Evolutionary conservation across 73 alveolate species (phyloP), one percentile per base, ranked within the genome.

Genomic region (Tetrahymena elliotti): DNA sequence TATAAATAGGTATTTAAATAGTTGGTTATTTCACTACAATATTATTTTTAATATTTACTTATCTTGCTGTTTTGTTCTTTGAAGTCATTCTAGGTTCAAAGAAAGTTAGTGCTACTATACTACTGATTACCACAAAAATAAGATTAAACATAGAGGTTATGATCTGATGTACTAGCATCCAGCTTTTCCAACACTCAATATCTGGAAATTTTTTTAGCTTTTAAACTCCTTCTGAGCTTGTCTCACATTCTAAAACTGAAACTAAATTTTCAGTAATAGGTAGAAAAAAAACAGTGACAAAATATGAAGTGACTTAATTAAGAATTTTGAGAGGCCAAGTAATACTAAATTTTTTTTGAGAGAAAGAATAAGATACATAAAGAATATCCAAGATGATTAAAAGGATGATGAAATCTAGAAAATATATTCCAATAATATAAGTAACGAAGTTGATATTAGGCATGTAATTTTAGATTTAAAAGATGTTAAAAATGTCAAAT

Each of bases 271-370:
- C 95, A 33, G 96, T 94, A 35, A 96, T 93, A 4, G 98, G 98
- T 38, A 96, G 53, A 94, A 95, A 96, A 33, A 95, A 93, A 37
- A 96, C 98, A 13, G 98, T 96, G 31, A 96, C 98, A 54, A 96
- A 93, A 18, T 93, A 93, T 35, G 95, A 95, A 35, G 97, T 92
- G 12, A 96, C 98, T 33, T 93, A 92, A 84, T 97, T 84, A 10
- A 96, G 94, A 38, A 96, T 96, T 68, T 95, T 53, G 13, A 96
- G 88, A 18, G 98, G 98, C 98, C 98, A 96, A 39, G 96, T 94
- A 53, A 96, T 93, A 31, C 95, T 93, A 95, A 96, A 96, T 68
- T 94, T 93, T 27, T 96, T 96, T 93, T 94, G 68, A 20, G 97
- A 94, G 53, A 96, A 96, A 33, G 96, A 92, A 93, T 96, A 96